Evolutionary conservation across 129 eudicot genomes (phyloP).

Genomic region (Oenanthe sinensis): DNA sequence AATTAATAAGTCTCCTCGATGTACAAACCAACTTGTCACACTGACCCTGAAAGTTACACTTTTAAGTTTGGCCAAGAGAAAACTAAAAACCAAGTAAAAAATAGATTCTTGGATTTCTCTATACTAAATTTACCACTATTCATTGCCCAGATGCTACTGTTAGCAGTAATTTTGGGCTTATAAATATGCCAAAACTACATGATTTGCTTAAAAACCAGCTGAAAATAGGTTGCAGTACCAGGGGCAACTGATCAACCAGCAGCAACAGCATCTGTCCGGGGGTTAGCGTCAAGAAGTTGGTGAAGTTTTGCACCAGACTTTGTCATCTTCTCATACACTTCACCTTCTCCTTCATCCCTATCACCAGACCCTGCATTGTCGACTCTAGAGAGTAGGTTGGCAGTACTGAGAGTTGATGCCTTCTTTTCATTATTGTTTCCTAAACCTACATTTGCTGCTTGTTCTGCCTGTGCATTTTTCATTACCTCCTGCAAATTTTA

Average conservation of each 20-base stretch:
- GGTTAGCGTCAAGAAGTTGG: slow-evolving; percentile 67
- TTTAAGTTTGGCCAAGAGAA: slow-evolving; percentile 30
- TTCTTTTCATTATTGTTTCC: slow-evolving; percentile 16
- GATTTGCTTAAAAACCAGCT: slow-evolving; percentile 17
- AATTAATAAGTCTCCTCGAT: slow-evolving; percentile 12
- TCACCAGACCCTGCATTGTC: slow-evolving; percentile 43
- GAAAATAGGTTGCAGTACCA: background rate
- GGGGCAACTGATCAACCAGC: slow-evolving; percentile 49
- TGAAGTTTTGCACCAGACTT: slow-evolving; percentile 63
- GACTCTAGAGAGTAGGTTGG: slow-evolving; percentile 70
- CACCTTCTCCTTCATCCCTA: slow-evolving; percentile 37
- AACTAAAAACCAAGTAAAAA: slow-evolving; percentile 21
- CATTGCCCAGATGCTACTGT: slow-evolving; percentile 36
- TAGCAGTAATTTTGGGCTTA: slow-evolving; percentile 54
- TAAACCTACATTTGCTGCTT: slow-evolving; percentile 29
- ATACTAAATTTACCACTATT: slow-evolving; percentile 24
- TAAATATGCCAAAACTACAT: slow-evolving; percentile 56
- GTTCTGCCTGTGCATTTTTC: slow-evolving; percentile 27
- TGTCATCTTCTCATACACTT: slow-evolving; percentile 41
- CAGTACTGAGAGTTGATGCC: slow-evolving; percentile 55
- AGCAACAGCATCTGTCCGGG: slow-evolving; percentile 71
- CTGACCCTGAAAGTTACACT: slow-evolving; percentile 42
- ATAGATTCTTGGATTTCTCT: slow-evolving; percentile 22
- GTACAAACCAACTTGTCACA: background rate
- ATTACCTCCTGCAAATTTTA: slow-evolving; percentile 46